Base-by-base conservation (phyloP, 306 rosid species). In the Cicer bijugum region DNA sequence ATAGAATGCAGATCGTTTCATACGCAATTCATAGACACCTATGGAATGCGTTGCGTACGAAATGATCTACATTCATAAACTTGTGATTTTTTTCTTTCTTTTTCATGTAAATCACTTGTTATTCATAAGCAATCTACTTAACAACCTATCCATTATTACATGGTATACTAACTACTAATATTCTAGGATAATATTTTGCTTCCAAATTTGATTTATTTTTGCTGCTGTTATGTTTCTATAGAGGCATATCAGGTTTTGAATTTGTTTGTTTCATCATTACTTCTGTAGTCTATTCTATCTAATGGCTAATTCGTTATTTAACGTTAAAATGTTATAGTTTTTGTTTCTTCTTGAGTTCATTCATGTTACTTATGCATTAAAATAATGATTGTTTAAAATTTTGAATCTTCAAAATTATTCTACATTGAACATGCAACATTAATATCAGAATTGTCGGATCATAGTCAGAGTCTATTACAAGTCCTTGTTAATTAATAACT, bases 401-500 rank as follows among this genome's bases (percentile, higher is more conserved):
- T 28, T 28, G 33, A 28, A 28, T 28, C 33, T 28, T 28, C 4
- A 28, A 28, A 28, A 28, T 28, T 28, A 28, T 28, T 28, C 33
- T 28, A 28, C 33, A 2, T 28, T 28, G 33, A 28, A 28, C 33
- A 28, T 28, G 33, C 33, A 28, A 28, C 33, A 28, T 28, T 28
- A 28, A 28, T 28, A 28, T 28, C 33, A 28, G 33, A 28, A 28
- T 28, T 28, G 4, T 3, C 33, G 4, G 33, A 28, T 28, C 33
- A 28, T 28, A 28, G 4, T 3, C 33, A 28, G 33, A 28, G 33
- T 28, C 35, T 28, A 28, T 28, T 28, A 28, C 5, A 28, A 28
- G 35, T 28, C 35, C 35, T 28, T 28, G 35, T 28, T 28, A 28
- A 28, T 74, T 79, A 44, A 69, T 66, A 65, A 72, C 56, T 78